These are phyloP conservation scores for Oenanthe sinensis DNA, from an alignment of 129 eudicot genomes.

Conservation along the genomic window DNA sequence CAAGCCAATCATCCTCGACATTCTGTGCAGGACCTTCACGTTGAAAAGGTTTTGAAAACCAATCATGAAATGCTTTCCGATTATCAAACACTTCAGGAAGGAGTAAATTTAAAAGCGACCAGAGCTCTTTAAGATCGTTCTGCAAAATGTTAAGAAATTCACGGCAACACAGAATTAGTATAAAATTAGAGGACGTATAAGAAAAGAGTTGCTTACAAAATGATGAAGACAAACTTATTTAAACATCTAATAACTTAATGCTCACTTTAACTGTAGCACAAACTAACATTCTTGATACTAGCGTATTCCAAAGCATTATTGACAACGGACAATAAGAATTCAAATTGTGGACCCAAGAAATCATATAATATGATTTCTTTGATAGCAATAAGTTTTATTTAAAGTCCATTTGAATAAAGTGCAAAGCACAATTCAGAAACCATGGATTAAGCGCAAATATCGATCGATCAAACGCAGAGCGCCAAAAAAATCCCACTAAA, in stretches of 20 bases:
- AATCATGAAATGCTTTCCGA: constrained; percentile 93
- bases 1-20: constrained; percentile 97
- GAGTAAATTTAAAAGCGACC: constrained; percentile 87
- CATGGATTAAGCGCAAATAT: too few relatives aligned
- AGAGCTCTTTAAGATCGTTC: constrained; percentile 98
- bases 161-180: background rate
- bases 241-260: background rate
- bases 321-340: background rate
- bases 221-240: background rate
- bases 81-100: constrained; percentile 99
- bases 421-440: too few relatives aligned
- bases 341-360: background rate
- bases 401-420: too few relatives aligned
- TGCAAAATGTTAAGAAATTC: constrained; percentile 24
- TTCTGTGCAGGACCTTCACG: constrained; percentile 62
- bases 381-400: too few relatives aligned
- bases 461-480: too few relatives aligned
- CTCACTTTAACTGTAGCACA: background rate
- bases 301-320: background rate
- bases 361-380: too few relatives aligned
- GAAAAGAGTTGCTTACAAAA: background rate
- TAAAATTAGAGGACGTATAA: background rate
- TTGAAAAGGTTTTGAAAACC: constrained; percentile 98
- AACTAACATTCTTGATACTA: background rate
- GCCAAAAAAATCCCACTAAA: too few relatives aligned